These are phyloP conservation scores for Zygosaccharomyces lentus DNA, from an alignment of 805 yeast genomes.

Conservation along the genomic window DNA sequence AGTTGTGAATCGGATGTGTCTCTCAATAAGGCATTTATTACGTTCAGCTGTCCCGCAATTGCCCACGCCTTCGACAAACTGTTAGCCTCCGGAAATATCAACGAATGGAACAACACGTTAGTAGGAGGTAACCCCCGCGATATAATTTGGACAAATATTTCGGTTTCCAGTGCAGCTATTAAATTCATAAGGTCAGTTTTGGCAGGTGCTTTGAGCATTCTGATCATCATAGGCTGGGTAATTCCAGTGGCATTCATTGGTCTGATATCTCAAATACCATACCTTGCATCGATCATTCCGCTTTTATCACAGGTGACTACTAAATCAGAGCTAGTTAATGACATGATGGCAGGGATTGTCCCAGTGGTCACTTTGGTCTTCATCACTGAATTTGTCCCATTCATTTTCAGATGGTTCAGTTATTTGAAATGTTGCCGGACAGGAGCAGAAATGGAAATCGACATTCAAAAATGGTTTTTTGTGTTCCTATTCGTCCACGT, in stretches of 20 bases:
- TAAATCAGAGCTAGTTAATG: conserved; percentile 51
- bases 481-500: conserved; percentile 75
- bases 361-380: conserved; percentile 64
- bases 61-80: conserved; percentile 65
- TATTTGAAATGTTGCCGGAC: conserved; percentile 55
- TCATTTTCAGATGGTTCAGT: conserved; percentile 51
- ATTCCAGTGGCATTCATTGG: conserved; percentile 82
- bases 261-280: conserved; percentile 67
- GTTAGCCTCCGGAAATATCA: conserved; percentile 42
- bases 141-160: conserved; percentile 65
- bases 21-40: conserved; percentile 51
- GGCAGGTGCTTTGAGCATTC: conserved; percentile 45
- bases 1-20: conserved; percentile 1
- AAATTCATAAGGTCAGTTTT: conserved; percentile 38
- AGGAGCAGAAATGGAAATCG: conserved; percentile 59
- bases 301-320: conserved; percentile 50
- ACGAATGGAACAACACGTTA: conserved; percentile 41
- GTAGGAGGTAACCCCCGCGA: conserved; percentile 62
- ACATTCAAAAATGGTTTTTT: conserved; percentile 74
- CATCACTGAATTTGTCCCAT: conserved; percentile 60
- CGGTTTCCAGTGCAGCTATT: conserved; percentile 37
- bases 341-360: conserved; percentile 54
- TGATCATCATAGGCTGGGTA: conserved; percentile 64
- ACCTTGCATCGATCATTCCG: conserved; percentile 58
- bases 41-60: conserved; percentile 52